Base-by-base conservation (phyloP, 345 rosid genomes). In the Citrus sp. region DNA sequence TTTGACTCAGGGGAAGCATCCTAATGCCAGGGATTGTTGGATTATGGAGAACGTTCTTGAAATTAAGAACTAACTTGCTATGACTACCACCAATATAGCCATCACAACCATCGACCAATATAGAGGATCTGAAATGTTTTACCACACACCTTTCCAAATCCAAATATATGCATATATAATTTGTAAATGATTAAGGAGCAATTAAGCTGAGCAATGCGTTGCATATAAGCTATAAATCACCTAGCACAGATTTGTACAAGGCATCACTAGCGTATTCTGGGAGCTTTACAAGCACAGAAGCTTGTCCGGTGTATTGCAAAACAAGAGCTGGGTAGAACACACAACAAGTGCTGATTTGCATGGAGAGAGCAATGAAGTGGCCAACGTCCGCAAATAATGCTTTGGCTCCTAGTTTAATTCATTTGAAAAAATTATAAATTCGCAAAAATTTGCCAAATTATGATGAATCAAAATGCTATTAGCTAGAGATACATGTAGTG, bases 41-140 rank as follows among this genome's bases (percentile, higher is more conserved):
- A 88, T 76, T 27, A 86, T 83, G 1, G 89, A 82, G 84, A 86
- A 86, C 3, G 88, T 73, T 2, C 82, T 89, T 0, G 91, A 88
- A 35, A 84, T 86, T 70, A 88, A 38, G 10, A 85, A 82, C 62
- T 86, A 88, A 68, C 91, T 86, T 6, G 89, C 89, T n/a, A 86
- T 83, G 55, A 86, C 72, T 3, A 88, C 75, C 1, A 84, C 86
- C 42, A 86, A 27, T 30, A 86, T 78, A 0, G 89, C 82, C 22
- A 84, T 8, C 56, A 81, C 75, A 51, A 86, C 85, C 81, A 81
- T 77, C 27, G 91, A 87, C 91, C 91, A 86, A 56, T 84, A 83
- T 9, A 86, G 5, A 22, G 84, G 56, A 24, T 25, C 90, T 87
- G 83, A 72, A 62, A 19, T 68, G 67, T 32, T 49, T 27, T 19